Base-by-base conservation (phyloP, 441 rosid genomes). In the Populus hybrid region DNA sequence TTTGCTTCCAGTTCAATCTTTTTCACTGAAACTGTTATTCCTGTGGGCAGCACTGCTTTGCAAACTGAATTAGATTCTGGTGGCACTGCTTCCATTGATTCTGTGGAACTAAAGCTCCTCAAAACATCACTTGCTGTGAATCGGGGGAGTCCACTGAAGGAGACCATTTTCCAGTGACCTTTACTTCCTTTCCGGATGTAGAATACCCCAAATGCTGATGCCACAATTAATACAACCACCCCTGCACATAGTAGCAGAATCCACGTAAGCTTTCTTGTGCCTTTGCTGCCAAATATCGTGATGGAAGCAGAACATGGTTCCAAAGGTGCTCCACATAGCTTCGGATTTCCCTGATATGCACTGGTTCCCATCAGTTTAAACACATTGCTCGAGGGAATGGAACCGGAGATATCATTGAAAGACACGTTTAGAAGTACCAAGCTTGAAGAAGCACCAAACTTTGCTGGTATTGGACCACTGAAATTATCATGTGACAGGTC, bases 251-350 rank as follows among this genome's bases (percentile, higher is more conserved):
- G 83, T 50, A 92, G 75, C 36, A 90, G 77, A 83, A 88, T 89
- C 80, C 90, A 80, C 42, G 72, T 78, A 36, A 87, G 87, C 84
- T 89, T 93, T 75, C 83, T 88, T 1, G 83, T 76, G 84, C 91
- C 90, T 80, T 85, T 85, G 81, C 89, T 79, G 63, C 93, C 85
- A 12, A 84, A 74, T 28, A 82, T 74, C 3, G 83, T 78, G 76
- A 82, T 76, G 29, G 97, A 87, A 73, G 81, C 80, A 35, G 83
- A 69, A 83, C 99, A 95, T 28, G 92, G 77, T 75, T 77, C 78
- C 72, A 94, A 65, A 73, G 99, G 99, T 80, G 79, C 83, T 36
- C 99, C 99, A 82, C 99, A 95, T 21, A 95, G 88, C 82, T 87
- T 82, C 61, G 82, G 75, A 80, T 95, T 95, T 74, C 99, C 98